These are phyloP conservation scores for Elongisporangium undulatum DNA, from an alignment of 352 stramenopile species.

Conservation along the genomic window DNA sequence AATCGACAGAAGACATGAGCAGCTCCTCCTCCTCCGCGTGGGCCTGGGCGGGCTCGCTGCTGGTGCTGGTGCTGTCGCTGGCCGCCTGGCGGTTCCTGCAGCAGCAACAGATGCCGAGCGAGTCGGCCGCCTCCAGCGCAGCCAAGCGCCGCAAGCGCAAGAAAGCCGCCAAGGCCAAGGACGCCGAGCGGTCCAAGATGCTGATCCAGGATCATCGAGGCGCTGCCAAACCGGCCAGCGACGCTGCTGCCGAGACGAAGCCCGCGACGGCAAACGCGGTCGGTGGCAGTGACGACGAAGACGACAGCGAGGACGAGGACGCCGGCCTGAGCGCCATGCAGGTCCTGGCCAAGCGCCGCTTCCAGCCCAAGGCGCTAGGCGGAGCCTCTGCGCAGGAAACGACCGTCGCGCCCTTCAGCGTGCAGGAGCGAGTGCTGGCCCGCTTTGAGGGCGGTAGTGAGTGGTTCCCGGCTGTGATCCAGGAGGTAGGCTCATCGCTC, in stretches of 20 bases:
- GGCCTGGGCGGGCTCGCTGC: slow-evolving; percentile 24
- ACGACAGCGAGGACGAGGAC: slow-evolving; percentile 48
- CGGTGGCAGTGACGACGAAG: slow-evolving; percentile 11
- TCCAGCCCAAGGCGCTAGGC: slow-evolving; percentile 54
- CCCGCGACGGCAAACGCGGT: slow-evolving; percentile 1
- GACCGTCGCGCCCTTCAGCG: slow-evolving; percentile 18
- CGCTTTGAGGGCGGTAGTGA: slow-evolving; percentile 45
- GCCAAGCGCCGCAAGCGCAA: slow-evolving; percentile 36
- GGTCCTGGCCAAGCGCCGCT: slow-evolving; percentile 55
- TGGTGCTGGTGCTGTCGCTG: slow-evolving; percentile 33
- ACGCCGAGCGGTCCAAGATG: background rate
- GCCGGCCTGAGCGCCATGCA: slow-evolving; percentile 55
- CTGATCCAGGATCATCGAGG: background rate
- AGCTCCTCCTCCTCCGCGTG: background rate
- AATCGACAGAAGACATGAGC: background rate
- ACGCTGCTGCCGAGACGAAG: background rate
- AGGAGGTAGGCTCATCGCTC: slow-evolving; percentile 34
- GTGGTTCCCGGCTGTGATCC: slow-evolving; percentile 64
- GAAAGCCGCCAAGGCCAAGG: background rate
- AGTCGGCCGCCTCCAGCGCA: slow-evolving; percentile 4
- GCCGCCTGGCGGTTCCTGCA: slow-evolving; percentile 36
- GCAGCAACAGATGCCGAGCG: background rate
- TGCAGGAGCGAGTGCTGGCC: slow-evolving; percentile 50
- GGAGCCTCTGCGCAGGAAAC: slow-evolving; percentile 14
- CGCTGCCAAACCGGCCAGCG: slow-evolving; percentile 1